These are phyloP conservation scores for Cutaneotrichosporon curvatum DNA, from an alignment of 1,284 basidiomycete genomes.

Conservation along the genomic window DNA sequence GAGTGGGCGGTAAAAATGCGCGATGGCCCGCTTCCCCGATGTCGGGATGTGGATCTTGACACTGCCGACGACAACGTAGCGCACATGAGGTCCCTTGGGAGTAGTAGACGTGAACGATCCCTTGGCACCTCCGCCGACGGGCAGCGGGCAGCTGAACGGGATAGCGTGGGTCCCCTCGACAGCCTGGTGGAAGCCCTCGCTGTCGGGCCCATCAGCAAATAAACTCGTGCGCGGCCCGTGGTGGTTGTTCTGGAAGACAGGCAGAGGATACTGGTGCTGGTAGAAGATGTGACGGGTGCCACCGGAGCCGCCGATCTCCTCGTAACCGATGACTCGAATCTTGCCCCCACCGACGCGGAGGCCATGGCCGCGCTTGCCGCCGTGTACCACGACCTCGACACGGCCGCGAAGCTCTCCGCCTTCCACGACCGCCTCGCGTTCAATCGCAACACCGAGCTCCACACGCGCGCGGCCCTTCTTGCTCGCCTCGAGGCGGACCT, in stretches of 20 bases:
- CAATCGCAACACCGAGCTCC: slow-evolving; percentile 72
- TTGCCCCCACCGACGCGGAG: slow-evolving; percentile 71
- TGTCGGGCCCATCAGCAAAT: slow-evolving; percentile 55
- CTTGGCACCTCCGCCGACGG: slow-evolving; percentile 63
- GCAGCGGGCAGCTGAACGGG: slow-evolving; percentile 72
- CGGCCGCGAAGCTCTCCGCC: slow-evolving; percentile 68
- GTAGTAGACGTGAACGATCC: slow-evolving; percentile 59
- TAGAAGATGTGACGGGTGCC: slow-evolving; percentile 74
- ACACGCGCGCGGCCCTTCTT: slow-evolving; percentile 70
- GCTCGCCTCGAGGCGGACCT: slow-evolving; percentile 48
- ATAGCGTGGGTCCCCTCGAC: slow-evolving; percentile 64
- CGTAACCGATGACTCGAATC: slow-evolving; percentile 79
- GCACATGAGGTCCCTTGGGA: slow-evolving; percentile 53
- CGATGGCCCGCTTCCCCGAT: slow-evolving; percentile 63
- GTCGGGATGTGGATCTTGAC: slow-evolving; percentile 69
- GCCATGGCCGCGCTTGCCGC: slow-evolving; percentile 55
- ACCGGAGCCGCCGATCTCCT: slow-evolving; percentile 55
- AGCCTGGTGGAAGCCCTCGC: slow-evolving; percentile 63
- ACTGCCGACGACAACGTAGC: slow-evolving; percentile 79
- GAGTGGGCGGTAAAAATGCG: slow-evolving; percentile 85
- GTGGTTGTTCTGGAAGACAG: slow-evolving; percentile 46
- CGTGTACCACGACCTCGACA: slow-evolving; percentile 63
- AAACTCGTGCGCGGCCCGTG: slow-evolving; percentile 46
- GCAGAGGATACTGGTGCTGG: slow-evolving; percentile 63
- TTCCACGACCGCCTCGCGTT: slow-evolving; percentile 71